Percentiles rank a stretch among this genome's conserved stretches.
phyloP scores from a whole-genome alignment of 192 early-diverging fungal species.

The Coemansia sp. region DNA sequence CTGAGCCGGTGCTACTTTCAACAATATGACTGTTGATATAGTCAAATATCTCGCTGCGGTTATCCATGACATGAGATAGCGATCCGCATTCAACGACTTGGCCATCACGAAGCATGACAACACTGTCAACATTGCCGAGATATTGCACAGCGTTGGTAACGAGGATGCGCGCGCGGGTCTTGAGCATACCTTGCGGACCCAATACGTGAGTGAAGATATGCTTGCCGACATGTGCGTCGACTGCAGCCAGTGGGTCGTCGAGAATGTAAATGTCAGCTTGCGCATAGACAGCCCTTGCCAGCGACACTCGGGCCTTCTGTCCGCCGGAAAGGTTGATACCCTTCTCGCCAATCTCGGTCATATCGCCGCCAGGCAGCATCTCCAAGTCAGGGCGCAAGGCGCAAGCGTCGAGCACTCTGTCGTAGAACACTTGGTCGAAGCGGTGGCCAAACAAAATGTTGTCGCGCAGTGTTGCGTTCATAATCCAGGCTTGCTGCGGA shows the following conservation, averaged over 20 bases:
- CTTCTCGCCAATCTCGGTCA: slow-evolving; percentile 67
- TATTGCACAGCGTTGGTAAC: slow-evolving; percentile 65
- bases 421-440: slow-evolving; percentile 59
- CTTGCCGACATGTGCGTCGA: slow-evolving; percentile 58
- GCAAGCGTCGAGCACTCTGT: slow-evolving; percentile 60
- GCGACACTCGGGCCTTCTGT: slow-evolving; percentile 65
- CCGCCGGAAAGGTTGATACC: slow-evolving; percentile 66
- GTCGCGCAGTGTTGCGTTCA: slow-evolving; percentile 65
- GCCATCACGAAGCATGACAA: slow-evolving; percentile 60
- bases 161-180: slow-evolving; percentile 57
- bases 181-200: slow-evolving; percentile 55
- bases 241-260: slow-evolving; percentile 74
- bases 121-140: slow-evolving; percentile 50
- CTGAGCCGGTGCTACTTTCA: slow-evolving; percentile 22
- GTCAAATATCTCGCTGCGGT: slow-evolving; percentile 47
- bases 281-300: slow-evolving; percentile 69
- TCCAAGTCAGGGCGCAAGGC: slow-evolving; percentile 60
- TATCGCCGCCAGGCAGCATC: slow-evolving; percentile 60
- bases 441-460: slow-evolving; percentile 69
- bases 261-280: slow-evolving; percentile 67
- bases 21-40: slow-evolving; percentile 18
- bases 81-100: slow-evolving; percentile 54
- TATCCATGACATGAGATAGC: slow-evolving; percentile 53
- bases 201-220: slow-evolving; percentile 61
- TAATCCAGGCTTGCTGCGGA: slow-evolving; percentile 69